Evolutionary conservation across 140 eudicot genomes (phyloP).

Genomic region (Erigeron philadelphicus): DNA sequence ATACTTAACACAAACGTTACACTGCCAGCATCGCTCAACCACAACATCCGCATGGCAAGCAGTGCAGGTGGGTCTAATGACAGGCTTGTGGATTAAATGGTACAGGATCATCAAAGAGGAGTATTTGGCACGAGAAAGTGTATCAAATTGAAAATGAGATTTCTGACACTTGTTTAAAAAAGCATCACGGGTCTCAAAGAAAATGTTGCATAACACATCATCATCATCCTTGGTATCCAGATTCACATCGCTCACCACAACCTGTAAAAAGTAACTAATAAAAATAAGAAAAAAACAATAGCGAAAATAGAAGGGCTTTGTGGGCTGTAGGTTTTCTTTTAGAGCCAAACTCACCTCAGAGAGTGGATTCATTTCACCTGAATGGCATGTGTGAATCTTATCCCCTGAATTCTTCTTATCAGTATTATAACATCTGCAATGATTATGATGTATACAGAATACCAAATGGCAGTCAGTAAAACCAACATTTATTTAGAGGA

Average conservation of each 20-base stretch:
- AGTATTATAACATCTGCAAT: slow-evolving; percentile 50
- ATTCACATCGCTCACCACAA: slow-evolving; percentile 43
- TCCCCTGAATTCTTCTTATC: slow-evolving; percentile 25
- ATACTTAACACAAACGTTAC: slow-evolving; percentile 48
- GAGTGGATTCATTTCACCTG: slow-evolving; percentile 58
- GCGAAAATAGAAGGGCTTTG: neutral
- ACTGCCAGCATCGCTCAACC: slow-evolving; percentile 37
- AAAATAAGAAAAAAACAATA: neutral
- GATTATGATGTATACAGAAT: slow-evolving; percentile 18
- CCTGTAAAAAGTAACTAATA: slow-evolving; percentile 36
- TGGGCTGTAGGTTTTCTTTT: slow-evolving; percentile 1
- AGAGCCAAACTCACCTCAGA: slow-evolving; percentile 43
- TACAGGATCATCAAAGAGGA: slow-evolving; percentile 85
- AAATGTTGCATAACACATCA: slow-evolving; percentile 39
- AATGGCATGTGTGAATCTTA: slow-evolving; percentile 45
- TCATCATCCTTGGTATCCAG: slow-evolving; percentile 65
- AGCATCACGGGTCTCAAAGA: slow-evolving; percentile 58
- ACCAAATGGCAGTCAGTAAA: slow-evolving; percentile 12
- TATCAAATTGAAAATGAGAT: slow-evolving; percentile 67
- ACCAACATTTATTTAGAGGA: neutral
- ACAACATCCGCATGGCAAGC: slow-evolving; percentile 40
- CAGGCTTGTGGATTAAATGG: slow-evolving; percentile 50
- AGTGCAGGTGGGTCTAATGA: slow-evolving; percentile 34
- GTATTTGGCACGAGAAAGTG: slow-evolving; percentile 79
- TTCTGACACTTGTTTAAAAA: slow-evolving; percentile 65